A percentile compares a stretch with the other conserved stretches of the same genome.
Evolutionary conservation across 768 basidiomycete species (phyloP).

Genomic region (Hericium rajendrae): DNA sequence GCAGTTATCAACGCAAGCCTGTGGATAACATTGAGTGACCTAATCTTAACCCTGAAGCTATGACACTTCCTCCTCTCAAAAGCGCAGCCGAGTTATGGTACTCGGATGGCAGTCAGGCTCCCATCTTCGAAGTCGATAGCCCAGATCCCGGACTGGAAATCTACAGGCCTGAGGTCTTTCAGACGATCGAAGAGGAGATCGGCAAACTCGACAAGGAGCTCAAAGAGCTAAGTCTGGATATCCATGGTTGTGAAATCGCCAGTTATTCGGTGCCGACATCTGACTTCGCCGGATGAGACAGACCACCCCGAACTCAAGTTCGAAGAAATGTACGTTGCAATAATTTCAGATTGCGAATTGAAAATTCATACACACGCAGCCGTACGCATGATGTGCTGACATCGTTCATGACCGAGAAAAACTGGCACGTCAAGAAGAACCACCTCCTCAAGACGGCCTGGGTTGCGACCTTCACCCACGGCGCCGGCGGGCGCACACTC

Average conservation of each 20-base stretch:
- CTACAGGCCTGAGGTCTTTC: constrained; percentile 11
- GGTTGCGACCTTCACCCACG: constrained; percentile 57
- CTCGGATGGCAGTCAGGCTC: constrained; percentile 1
- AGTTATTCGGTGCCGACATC: background rate
- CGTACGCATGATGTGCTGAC: constrained; percentile 67
- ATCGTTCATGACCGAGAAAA: constrained; percentile 53
- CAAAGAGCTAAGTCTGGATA: constrained; percentile 55
- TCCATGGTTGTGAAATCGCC: constrained; percentile 42
- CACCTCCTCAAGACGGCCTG: constrained; percentile 66
- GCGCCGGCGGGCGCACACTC: constrained; percentile 57
- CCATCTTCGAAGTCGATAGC: constrained; percentile 7
- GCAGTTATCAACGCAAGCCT: background rate
- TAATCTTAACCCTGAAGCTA: background rate
- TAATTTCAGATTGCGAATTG: background rate
- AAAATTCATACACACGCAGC: constrained; percentile 24
- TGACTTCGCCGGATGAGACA: constrained; percentile 19
- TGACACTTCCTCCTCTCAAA: background rate
- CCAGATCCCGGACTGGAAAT: constrained; percentile 4
- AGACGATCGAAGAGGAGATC: constrained; percentile 35
- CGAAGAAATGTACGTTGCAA: constrained; percentile 46
- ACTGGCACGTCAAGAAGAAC: constrained; percentile 53
- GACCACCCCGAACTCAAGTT: constrained; percentile 64
- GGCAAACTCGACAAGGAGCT: constrained; percentile 44
- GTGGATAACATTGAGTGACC: background rate
- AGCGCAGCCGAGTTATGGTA: constrained; percentile 9